Evolutionary conservation across 1,284 basidiomycete species (phyloP), one percentile per base, ranked within the genome.

Genomic region (Paramarasmius palmivorus): DNA sequence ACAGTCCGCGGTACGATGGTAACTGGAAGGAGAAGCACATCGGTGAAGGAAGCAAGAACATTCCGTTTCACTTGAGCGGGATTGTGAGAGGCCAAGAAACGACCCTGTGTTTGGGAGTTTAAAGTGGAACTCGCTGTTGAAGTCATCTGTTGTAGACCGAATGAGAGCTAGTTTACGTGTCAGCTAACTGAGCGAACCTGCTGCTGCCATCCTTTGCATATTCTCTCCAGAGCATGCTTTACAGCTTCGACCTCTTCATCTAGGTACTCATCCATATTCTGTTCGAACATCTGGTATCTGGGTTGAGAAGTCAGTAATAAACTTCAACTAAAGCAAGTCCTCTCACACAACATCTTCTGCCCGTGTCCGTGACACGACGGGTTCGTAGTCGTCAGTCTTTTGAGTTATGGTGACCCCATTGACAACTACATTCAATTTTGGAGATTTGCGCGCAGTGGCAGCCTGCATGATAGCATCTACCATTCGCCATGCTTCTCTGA

Each of bases 221-320:
- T 89, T 1, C 71, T 73, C 46, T 92, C 88, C 56, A 98, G 84
- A 0, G 79, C 76, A 5, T 76, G 77, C 63, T 92, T 92, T 47
- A 93, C 80, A 64, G 83, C 85, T 54, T 96, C 93, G 5, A 90
- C 81, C 69, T 99, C 97, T 64, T 97, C 93, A 56, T 93, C 88
- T 2, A 99, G 84, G 64, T 99, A 99, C 63, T 97, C 95, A 65
- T 95, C 94, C 89, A 98, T 94, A 67, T 96, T 91, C 2, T 81
- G 74, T 68, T 97, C 95, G 65, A 97, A 99, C 92, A 98, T 95
- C 39, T 79, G 79, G 67, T 92, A 95, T 9, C 92, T 94, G 64
- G 22, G 49, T 48, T 34, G 50, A 49, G 53, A 49, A n/a, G 58
- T 54, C 53, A 54, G 53, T 17, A 50, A 55, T 47, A 57, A 51